phyloP scores from a whole-genome alignment of 2,329 filamentous ascomycete genomes.

The Stachybotrys elegans region DNA sequence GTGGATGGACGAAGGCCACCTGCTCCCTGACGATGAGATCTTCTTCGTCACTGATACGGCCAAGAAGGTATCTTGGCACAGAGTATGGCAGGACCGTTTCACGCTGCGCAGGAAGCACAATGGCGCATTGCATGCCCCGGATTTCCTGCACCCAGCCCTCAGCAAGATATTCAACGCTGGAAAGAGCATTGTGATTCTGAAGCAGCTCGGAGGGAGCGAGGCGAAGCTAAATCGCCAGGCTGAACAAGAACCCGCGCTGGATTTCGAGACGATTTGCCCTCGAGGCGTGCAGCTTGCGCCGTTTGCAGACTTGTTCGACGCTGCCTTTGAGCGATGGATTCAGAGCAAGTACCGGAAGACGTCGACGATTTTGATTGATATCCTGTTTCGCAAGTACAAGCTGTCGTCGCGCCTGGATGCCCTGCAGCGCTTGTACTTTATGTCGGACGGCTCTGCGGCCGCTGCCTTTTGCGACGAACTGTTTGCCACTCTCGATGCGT shows the following conservation, averaged over 20 bases:
- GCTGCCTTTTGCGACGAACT: slow-evolving; percentile 62
- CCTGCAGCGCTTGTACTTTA: slow-evolving; percentile 70
- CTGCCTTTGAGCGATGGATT: slow-evolving; percentile 72
- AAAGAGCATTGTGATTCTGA: slow-evolving; percentile 83
- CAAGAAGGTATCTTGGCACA: slow-evolving; percentile 52
- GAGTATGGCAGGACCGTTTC: slow-evolving; percentile 74
- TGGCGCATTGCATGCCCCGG: slow-evolving; percentile 62
- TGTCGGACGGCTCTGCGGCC: slow-evolving; percentile 65
- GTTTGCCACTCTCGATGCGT: slow-evolving; percentile 68
- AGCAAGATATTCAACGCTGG: slow-evolving; percentile 78
- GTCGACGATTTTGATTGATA: slow-evolving; percentile 58
- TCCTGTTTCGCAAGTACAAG: slow-evolving; percentile 65
- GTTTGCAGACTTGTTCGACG: slow-evolving; percentile 70
- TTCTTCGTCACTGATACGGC: slow-evolving; percentile 69
- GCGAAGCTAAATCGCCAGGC: slow-evolving; percentile 20
- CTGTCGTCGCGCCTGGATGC: slow-evolving; percentile 60
- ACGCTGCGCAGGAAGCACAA: slow-evolving; percentile 56
- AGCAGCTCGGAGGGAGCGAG: slow-evolving; percentile 56
- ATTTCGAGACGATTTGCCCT: slow-evolving; percentile 53
- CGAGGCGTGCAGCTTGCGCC: slow-evolving; percentile 48
- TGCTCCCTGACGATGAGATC: slow-evolving; percentile 59
- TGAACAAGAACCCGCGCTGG: slow-evolving; percentile 41
- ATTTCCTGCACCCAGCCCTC: slow-evolving; percentile 66
- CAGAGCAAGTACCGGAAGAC: slow-evolving; percentile 67
- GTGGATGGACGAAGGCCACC: slow-evolving; percentile 80